These are phyloP conservation scores for Apiospora phragmitis DNA, from an alignment of 2,329 filamentous ascomycete species.

Conservation along the genomic window DNA sequence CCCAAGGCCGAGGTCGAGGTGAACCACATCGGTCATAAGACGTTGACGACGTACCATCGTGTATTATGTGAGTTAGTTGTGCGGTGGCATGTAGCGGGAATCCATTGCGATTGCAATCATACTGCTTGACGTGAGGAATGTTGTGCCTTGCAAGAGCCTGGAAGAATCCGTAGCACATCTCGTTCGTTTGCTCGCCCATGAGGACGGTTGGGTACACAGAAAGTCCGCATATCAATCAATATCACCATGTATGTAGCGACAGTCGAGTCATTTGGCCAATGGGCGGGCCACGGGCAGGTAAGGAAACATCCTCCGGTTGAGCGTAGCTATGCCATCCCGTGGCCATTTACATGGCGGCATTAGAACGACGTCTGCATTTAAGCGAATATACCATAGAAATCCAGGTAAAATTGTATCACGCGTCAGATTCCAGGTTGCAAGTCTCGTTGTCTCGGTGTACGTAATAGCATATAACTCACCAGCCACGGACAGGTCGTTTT, in stretches of 20 bases:
- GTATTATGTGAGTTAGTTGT: neutral
- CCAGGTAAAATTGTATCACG: neutral
- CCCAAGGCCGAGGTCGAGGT: neutral
- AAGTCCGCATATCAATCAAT: neutral
- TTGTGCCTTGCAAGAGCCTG: neutral
- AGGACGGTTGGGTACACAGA: neutral
- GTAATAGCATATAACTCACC: neutral
- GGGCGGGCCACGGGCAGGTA: neutral
- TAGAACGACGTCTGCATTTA: neutral
- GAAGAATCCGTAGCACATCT: neutral
- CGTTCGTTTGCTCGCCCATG: neutral
- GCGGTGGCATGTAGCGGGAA: neutral
- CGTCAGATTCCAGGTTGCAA: neutral
- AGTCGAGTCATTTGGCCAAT: neutral
- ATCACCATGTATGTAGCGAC: neutral
- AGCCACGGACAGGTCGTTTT: neutral
- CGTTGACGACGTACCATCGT: neutral
- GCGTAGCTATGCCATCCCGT: neutral
- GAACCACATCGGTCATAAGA: neutral
- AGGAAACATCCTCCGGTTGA: neutral
- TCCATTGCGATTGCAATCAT: neutral
- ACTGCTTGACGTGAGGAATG: neutral
- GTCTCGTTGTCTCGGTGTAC: neutral
- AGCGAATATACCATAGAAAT: neutral
- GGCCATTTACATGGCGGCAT: neutral